Conservation (phyloP, 1,284 basidiomycete species). For the Sanghuangporus sanghuang region DNA sequence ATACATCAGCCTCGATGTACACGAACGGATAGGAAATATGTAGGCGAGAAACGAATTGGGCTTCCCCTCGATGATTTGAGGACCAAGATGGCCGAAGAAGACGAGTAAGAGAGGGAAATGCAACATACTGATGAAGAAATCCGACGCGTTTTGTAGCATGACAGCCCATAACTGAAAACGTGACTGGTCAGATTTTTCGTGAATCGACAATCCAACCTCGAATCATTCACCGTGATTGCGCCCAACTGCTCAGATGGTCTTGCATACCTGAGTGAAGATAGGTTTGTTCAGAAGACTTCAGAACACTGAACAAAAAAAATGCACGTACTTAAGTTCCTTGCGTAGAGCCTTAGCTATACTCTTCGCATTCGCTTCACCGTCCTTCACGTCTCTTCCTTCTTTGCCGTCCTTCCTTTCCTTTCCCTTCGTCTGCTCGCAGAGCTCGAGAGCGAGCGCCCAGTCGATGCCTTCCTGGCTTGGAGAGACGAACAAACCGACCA, state of each 20-base stretch:
- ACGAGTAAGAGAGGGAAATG: not conserved
- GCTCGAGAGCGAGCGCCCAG: slow-evolving; percentile 71
- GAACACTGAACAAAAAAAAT: not conserved
- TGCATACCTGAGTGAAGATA: slow-evolving; percentile 45
- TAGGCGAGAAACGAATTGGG: not conserved
- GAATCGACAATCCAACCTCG: not conserved
- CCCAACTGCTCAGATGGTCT: slow-evolving; percentile 66
- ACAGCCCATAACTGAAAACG: slow-evolving; percentile 70
- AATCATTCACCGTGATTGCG: slow-evolving; percentile 54
- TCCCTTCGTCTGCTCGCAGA: slow-evolving; percentile 67
- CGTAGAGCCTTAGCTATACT: slow-evolving; percentile 69
- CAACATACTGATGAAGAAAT: slow-evolving; percentile 44
- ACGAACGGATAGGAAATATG: not conserved
- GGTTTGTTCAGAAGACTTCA: not conserved
- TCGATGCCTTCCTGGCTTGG: slow-evolving; percentile 74
- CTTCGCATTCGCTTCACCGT: slow-evolving; percentile 62
- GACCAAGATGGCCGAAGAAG: not conserved
- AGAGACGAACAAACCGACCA: slow-evolving; percentile 49
- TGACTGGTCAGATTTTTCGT: not conserved
- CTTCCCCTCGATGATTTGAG: not conserved
- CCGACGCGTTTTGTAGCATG: slow-evolving; percentile 69
- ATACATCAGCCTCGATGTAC: not conserved
- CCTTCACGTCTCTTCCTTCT: slow-evolving; percentile 38
- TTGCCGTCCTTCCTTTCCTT: slow-evolving; percentile 36
- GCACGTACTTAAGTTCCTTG: slow-evolving; percentile 68